Evolutionary conservation across 768 basidiomycete genomes (phyloP).

Genomic region (Russula lepida): DNA sequence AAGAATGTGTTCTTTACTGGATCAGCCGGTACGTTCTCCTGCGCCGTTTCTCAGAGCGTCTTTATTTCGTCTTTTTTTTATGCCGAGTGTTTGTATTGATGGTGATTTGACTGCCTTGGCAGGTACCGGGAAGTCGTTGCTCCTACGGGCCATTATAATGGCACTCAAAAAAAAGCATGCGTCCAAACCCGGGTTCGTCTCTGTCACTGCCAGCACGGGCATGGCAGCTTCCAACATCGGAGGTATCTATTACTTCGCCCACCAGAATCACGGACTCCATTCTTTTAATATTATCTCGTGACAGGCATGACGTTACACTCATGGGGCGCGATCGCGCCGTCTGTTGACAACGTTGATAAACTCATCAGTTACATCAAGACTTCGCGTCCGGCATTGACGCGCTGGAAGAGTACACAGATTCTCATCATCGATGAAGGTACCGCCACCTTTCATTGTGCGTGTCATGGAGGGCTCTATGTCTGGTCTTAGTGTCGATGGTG

Average conservation of each 20-base stretch:
- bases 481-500: slow-evolving; percentile 54
- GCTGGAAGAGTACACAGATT: slow-evolving; percentile 51
- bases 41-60: not conserved
- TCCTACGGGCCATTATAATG: slow-evolving; percentile 49
- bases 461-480: not conserved
- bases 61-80: not conserved
- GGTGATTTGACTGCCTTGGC: not conserved
- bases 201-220: slow-evolving; percentile 52
- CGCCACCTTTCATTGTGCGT: not conserved
- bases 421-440: slow-evolving; percentile 61
- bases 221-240: slow-evolving; percentile 68
- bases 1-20: slow-evolving; percentile 63
- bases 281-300: slow-evolving; percentile 10
- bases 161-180: slow-evolving; percentile 41
- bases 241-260: slow-evolving; percentile 28
- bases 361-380: slow-evolving; percentile 43
- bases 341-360: slow-evolving; percentile 35
- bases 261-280: slow-evolving; percentile 15
- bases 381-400: slow-evolving; percentile 44
- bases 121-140: slow-evolving; percentile 61
- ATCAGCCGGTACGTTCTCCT: slow-evolving; percentile 42
- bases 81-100: not conserved
- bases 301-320: slow-evolving; percentile 53
- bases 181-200: slow-evolving; percentile 37
- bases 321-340: slow-evolving; percentile 53